Conservation (phyloP, 768 basidiomycete genomes). For the Pholiota conissans region DNA sequence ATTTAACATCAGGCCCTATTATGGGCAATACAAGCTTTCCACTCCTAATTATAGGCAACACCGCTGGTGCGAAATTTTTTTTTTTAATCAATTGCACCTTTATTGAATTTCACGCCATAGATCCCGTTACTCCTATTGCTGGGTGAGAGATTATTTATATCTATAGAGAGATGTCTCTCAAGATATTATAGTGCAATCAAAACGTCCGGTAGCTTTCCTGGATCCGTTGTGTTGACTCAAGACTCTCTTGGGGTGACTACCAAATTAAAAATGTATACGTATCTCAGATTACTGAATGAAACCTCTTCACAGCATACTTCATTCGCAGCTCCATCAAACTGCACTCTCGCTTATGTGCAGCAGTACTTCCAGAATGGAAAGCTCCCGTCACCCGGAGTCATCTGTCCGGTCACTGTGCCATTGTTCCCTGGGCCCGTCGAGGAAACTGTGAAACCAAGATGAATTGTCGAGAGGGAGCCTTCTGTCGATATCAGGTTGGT, state of each 20-base stretch:
- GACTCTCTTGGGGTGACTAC: conserved; percentile 15
- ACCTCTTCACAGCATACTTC: background rate
- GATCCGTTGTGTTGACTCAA: conserved; percentile 16
- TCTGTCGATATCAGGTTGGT: too few species aligned
- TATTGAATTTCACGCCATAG: background rate
- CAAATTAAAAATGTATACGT: conserved; percentile 18
- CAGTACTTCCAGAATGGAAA: conserved; percentile 17
- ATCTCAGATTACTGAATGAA: background rate
- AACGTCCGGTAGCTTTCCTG: conserved; percentile 9
- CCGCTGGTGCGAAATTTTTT: background rate
- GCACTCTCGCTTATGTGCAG: conserved; percentile 17
- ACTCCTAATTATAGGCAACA: background rate
- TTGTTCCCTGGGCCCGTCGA: too few species aligned
- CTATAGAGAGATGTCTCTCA: too few species aligned
- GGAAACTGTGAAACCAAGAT: too few species aligned
- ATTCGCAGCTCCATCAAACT: conserved; percentile 23
- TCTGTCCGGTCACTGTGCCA: background rate
- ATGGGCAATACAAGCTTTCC: background rate
- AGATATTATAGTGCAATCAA: background rate
- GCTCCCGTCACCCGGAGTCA: conserved; percentile 2
- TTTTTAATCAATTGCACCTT: background rate
- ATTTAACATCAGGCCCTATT: background rate
- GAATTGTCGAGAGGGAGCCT: too few species aligned
- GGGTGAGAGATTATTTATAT: too few species aligned
- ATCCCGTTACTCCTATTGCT: background rate